Conservation (phyloP, 2,329 filamentous ascomycete genomes). For the Ceratocystiopsis brevicomis region DNA sequence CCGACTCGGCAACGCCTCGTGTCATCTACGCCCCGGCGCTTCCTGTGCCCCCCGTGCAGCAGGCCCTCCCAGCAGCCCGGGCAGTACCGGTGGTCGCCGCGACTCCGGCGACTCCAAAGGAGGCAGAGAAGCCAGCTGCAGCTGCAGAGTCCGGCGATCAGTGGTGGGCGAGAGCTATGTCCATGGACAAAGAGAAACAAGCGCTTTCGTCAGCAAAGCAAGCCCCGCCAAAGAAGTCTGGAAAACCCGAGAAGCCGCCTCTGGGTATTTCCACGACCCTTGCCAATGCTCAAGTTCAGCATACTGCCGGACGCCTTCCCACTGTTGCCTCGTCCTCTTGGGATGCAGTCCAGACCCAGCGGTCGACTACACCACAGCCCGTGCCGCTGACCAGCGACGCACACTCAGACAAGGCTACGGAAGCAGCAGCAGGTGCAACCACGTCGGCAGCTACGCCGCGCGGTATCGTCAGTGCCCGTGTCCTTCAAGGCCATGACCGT, state of each 20-base stretch:
- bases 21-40: no score
- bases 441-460: neutral
- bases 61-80: neutral
- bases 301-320: constrained; percentile 3
- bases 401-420: neutral
- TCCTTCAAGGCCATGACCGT: no score
- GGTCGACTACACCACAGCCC: neutral
- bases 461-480: neutral
- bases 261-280: constrained; percentile 8
- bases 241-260: neutral
- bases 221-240: no score
- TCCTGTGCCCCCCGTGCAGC: no score
- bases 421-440: neutral
- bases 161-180: no score
- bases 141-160: no score
- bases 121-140: no score
- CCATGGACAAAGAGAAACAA: constrained; percentile 7
- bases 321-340: constrained; percentile 14
- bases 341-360: constrained; percentile 5
- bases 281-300: constrained; percentile 7
- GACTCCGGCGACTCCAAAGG: no score
- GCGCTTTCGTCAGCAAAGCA: no score
- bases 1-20: neutral
- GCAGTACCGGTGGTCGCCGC: no score
- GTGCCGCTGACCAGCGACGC: neutral